Evolutionary conservation across 345 rosid species (phyloP), one percentile per base, ranked within the genome.

Genomic region (Cardamine chenopodiifolia): DNA sequence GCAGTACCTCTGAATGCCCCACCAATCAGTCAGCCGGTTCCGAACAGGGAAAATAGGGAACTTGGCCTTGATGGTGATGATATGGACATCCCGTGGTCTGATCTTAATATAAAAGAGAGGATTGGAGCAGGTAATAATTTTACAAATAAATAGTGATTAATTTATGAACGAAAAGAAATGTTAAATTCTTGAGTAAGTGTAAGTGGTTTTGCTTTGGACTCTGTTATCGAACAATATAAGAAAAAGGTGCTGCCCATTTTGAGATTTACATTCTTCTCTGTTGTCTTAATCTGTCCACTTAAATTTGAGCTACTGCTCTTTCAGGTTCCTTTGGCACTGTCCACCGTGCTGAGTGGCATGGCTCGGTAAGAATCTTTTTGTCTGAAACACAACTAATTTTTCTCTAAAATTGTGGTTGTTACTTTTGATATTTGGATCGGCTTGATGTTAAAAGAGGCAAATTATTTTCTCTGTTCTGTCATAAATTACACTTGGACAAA

Each of bases 281-380:
- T 56, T 59, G 8, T 2, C 37, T 75, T 48, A 22, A 23, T 34
- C 11, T 49, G 42, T 19, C 66, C 79, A 54, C 76, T 80, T 69
- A 71, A 18, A 61, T 52, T 54, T 64, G 44, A 74, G 57, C 73
- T 78, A 63, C 29, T 76, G 44, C 65, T 34, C 72, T 86, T 85
- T 78, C 91, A 96, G 99, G 99, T 82, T 96, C 99, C 81, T 96
- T 96, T 82, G 99, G 99, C 64, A 96, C 91, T 75, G 99, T 96
- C 59, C 97, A 90, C 80, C 98, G 95, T 81, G 99, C 99, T 79
- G 99, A 96, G 62, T 92, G 98, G 99, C 89, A 92, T 88, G 98
- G 98, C 81, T 90, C 99, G 75, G 99, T 96, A 89, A 86, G 95
- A 70, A 66, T 20, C 28, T 62, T 10, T 47, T 56, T 44, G 19